These are phyloP conservation scores for Neoboletus subvelutipes DNA, from an alignment of 768 basidiomycete species.

Conservation along the genomic window DNA sequence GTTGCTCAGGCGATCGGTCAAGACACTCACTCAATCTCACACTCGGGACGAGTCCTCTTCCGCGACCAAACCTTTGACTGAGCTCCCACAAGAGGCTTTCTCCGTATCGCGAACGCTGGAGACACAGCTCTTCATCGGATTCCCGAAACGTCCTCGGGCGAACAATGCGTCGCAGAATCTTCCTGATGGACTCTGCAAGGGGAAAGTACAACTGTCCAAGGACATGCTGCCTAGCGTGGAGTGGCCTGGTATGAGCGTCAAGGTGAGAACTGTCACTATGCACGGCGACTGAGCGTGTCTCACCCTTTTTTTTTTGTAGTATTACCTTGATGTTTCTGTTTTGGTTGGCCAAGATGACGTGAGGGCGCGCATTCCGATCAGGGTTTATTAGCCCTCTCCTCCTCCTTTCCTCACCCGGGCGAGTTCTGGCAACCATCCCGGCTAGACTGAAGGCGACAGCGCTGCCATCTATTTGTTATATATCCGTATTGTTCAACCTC, in stretches of 20 bases:
- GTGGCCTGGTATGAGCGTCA: constrained; percentile 65
- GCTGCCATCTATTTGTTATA: background rate
- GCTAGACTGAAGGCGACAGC: background rate
- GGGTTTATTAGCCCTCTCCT: constrained; percentile 41
- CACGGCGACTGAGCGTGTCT: constrained; percentile 11
- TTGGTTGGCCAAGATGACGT: constrained; percentile 61
- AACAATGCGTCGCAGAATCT: constrained; percentile 49
- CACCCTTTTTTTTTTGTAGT: constrained; percentile 42
- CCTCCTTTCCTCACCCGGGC: background rate
- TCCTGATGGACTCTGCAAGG: constrained; percentile 69
- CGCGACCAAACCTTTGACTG: constrained; percentile 27
- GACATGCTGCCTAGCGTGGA: constrained; percentile 65
- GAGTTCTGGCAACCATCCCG: background rate
- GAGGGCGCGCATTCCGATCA: constrained; percentile 61
- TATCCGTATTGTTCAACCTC: constrained; percentile 2
- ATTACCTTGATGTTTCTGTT: constrained; percentile 72
- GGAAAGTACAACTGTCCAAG: constrained; percentile 51
- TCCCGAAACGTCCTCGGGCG: constrained; percentile 61
- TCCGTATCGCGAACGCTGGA: constrained; percentile 29
- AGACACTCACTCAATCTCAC: constrained; percentile 16
- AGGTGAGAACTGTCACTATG: constrained; percentile 42
- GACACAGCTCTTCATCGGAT: constrained; percentile 57
- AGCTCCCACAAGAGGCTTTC: constrained; percentile 20
- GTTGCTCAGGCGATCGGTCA: constrained; percentile 35
- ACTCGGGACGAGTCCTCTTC: constrained; percentile 7